A percentile compares a stretch with the other conserved stretches of the same genome.
phyloP scores from a whole-genome alignment of 2,329 filamentous ascomycete genomes.

The Trichoderma hamatum region DNA sequence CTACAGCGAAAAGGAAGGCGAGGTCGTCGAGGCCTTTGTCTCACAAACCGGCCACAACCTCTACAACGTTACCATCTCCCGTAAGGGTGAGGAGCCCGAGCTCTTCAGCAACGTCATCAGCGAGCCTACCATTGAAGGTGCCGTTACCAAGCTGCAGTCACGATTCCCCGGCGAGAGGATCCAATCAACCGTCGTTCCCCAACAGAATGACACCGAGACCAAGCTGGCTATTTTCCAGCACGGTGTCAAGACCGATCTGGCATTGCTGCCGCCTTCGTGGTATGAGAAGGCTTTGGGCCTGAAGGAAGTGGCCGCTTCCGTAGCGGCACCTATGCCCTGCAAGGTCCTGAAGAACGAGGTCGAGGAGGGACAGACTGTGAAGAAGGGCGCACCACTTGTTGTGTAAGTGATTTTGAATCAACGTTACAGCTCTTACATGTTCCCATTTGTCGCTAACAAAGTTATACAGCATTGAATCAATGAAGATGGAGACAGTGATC shows the following conservation, averaged over 20 bases:
- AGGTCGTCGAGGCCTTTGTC: conserved; percentile 58
- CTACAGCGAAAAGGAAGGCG: conserved; percentile 64
- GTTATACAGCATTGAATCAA: conserved; percentile 70
- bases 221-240: conserved; percentile 78
- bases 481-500: conserved; percentile 90
- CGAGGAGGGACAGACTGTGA: conserved; percentile 75
- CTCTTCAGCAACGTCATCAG: conserved; percentile 52
- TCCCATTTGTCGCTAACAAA: conserved; percentile 40
- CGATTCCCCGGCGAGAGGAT: conserved; percentile 84
- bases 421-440: not conserved
- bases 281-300: conserved; percentile 83
- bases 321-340: conserved; percentile 94
- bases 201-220: conserved; percentile 55
- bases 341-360: conserved; percentile 93
- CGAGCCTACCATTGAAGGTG: conserved; percentile 38
- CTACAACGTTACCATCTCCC: conserved; percentile 51
- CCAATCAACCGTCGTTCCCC: conserved; percentile 73
- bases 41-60: conserved; percentile 52
- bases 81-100: conserved; percentile 45
- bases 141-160: conserved; percentile 41
- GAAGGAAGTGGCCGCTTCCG: conserved; percentile 78
- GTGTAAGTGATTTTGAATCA: conserved; percentile 58
- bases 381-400: conserved; percentile 83
- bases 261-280: conserved; percentile 70
- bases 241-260: conserved; percentile 61